Evolutionary conservation across 2,329 filamentous ascomycete species (phyloP).

Genomic region (Endocalyx cinctus): DNA sequence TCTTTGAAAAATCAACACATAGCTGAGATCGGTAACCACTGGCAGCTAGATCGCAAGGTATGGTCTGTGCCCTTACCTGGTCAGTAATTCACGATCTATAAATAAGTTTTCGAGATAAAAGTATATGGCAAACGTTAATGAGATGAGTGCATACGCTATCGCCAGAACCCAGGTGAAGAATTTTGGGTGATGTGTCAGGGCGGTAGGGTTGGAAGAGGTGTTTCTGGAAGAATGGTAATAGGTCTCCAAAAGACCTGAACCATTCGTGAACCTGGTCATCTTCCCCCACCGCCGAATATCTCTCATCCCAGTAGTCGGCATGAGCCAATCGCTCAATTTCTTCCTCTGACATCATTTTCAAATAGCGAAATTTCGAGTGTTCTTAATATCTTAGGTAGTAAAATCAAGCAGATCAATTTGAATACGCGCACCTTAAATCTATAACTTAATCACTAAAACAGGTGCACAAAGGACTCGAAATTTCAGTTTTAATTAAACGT

Average conservation of each 20-base stretch:
- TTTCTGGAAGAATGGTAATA: slow-evolving; percentile 42
- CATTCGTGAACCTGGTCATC: slow-evolving; percentile 46
- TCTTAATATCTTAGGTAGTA: too few species aligned
- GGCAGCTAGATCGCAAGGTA: slow-evolving; percentile 43
- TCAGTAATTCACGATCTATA: neutral
- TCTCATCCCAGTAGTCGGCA: slow-evolving; percentile 46
- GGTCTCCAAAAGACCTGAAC: slow-evolving; percentile 44
- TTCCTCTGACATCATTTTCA: too few species aligned
- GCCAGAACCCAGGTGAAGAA: slow-evolving; percentile 55
- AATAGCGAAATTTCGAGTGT: too few species aligned
- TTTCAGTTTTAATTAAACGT: too few species aligned
- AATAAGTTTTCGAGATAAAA: neutral
- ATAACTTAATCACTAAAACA: too few species aligned
- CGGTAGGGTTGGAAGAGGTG: slow-evolving; percentile 33
- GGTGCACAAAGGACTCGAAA: too few species aligned
- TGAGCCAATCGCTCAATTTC: slow-evolving; percentile 32
- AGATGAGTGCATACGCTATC: slow-evolving; percentile 46
- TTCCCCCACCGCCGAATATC: slow-evolving; percentile 36
- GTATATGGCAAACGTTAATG: neutral
- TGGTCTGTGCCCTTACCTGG: slow-evolving; percentile 31
- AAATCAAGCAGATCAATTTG: too few species aligned
- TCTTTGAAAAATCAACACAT: slow-evolving; percentile 53
- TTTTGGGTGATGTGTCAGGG: slow-evolving; percentile 30
- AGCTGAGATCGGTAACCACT: slow-evolving; percentile 47
- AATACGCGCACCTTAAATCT: too few species aligned